phyloP scores from a whole-genome alignment of 202 grass and related monocot species.

The Saccharum hybrid region DNA sequence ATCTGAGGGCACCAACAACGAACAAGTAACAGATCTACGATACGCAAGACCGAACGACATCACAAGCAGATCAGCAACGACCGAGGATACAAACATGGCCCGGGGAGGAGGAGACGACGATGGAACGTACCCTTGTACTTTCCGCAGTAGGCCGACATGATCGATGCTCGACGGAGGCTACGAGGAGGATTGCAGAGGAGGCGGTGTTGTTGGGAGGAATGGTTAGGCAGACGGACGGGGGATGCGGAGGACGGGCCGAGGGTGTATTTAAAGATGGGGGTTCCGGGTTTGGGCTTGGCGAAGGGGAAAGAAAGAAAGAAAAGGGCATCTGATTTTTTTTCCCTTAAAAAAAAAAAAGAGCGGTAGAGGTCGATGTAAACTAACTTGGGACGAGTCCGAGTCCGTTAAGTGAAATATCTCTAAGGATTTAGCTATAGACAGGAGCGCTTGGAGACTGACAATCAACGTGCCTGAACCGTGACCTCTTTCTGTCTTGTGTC shows the following conservation, averaged over 20 bases:
- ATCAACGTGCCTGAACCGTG: too few species aligned
- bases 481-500: too few species aligned
- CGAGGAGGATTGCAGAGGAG: not conserved
- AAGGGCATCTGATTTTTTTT: slow-evolving; percentile 23
- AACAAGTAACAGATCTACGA: slow-evolving; percentile 36
- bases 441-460: too few species aligned
- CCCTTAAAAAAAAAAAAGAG: too few species aligned
- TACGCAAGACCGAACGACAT: not conserved
- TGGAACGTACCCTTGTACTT: slow-evolving; percentile 59
- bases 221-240: slow-evolving; percentile 13
- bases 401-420: too few species aligned
- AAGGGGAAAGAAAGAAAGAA: slow-evolving; percentile 58
- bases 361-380: too few species aligned
- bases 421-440: too few species aligned
- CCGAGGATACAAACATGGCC: not conserved
- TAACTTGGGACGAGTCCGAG: too few species aligned
- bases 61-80: slow-evolving; percentile 1
- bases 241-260: not conserved
- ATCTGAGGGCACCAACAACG: not conserved
- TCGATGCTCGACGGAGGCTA: slow-evolving; percentile 27
- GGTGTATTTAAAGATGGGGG: slow-evolving; percentile 41
- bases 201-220: not conserved
- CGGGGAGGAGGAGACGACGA: not conserved
- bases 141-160: too few species aligned
- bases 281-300: slow-evolving; percentile 39